Conservation (phyloP, 2,329 filamentous ascomycete genomes). For the Monosporascus sp. region DNA sequence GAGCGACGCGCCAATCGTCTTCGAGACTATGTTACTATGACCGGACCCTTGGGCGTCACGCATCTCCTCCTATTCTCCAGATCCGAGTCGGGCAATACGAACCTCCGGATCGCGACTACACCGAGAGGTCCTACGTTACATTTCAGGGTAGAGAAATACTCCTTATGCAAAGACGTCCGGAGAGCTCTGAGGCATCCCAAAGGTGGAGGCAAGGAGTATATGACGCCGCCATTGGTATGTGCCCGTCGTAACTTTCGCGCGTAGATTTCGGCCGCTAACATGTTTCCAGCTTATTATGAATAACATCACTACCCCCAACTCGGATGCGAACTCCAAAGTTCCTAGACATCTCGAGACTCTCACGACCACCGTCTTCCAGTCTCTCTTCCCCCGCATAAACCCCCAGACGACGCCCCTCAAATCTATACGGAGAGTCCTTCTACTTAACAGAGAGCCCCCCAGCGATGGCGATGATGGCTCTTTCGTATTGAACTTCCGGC, state of each 20-base stretch:
- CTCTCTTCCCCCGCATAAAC: slow-evolving; percentile 91
- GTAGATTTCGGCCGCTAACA: neutral
- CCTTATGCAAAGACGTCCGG: slow-evolving; percentile 84
- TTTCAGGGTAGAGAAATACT: slow-evolving; percentile 93
- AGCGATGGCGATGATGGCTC: slow-evolving; percentile 55
- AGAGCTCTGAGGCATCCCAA: slow-evolving; percentile 78
- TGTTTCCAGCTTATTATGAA: slow-evolving; percentile 81
- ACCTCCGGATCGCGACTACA: slow-evolving; percentile 79
- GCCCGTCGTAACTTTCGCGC: neutral
- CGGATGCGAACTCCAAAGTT: slow-evolving; percentile 62
- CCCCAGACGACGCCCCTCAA: slow-evolving; percentile 84
- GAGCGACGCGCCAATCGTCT: slow-evolving; percentile 85
- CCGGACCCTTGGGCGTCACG: slow-evolving; percentile 85
- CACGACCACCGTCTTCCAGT: slow-evolving; percentile 91
- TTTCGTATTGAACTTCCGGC: slow-evolving; percentile 81
- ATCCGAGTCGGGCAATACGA: slow-evolving; percentile 85
- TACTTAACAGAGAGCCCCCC: slow-evolving; percentile 74
- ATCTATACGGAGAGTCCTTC: slow-evolving; percentile 85
- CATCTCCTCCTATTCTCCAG: slow-evolving; percentile 92
- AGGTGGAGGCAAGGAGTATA: slow-evolving; percentile 78
- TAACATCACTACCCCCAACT: slow-evolving; percentile 71
- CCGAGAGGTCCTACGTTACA: slow-evolving; percentile 89
- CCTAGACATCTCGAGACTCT: slow-evolving; percentile 92
- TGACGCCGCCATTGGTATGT: slow-evolving; percentile 72
- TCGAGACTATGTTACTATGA: slow-evolving; percentile 92